Base-by-base conservation (phyloP, 495 filamentous ascomycete genomes). In the Alectoria sarmentosa region DNA sequence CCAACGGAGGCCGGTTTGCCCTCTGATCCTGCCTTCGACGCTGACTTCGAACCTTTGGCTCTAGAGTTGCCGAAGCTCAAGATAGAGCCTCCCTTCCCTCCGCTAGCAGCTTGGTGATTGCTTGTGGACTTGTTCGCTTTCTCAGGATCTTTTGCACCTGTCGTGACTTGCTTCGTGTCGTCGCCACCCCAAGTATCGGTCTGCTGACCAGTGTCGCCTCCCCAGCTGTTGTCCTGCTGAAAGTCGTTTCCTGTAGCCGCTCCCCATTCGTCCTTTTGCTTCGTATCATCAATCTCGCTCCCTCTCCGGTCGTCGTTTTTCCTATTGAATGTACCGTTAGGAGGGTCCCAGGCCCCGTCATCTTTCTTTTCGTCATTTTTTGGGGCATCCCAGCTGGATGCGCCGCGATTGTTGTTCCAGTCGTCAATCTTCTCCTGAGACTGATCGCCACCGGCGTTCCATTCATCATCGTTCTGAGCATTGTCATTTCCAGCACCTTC, bases 1-100 rank as follows among this genome's bases (percentile, higher is more conserved):
- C 54, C 60, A 17, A 28, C 36, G 26, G 63, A 60, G 52, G 42
- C 56, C 63, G 28, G 38, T 32, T 59, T 26, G 9, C 15, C 34
- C 57, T 59, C 13, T 32, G 49, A 54, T 54, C 49, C 28, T 32
- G 26, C 28, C 6, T 54, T 54, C 19, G 49, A n/a, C 26, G 28
- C 15, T 34, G 26, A 8, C 30, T n/a, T 64, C 44, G 52, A 17
- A 23, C 41, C 38, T 34, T 46, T 64, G 28, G 54, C 9, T 36
- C 56, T 64, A 6, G 62, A 62, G 60, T 62, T 62, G 23, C 60
- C 46, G n/a, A 62, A 54, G 34, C 32, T 62, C 19, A 42, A 34
- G 23, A 3, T 1, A 52, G 21, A 54, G 37, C 48, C 26, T 56
- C 21, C 37, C n/a, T 55, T 55, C n/a, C 54, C 28, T 55, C 42